Evolutionary conservation across 2,329 filamentous ascomycete species (phyloP), one percentile per base, ranked within the genome.

Genomic region (Trichoderma sp.): DNA sequence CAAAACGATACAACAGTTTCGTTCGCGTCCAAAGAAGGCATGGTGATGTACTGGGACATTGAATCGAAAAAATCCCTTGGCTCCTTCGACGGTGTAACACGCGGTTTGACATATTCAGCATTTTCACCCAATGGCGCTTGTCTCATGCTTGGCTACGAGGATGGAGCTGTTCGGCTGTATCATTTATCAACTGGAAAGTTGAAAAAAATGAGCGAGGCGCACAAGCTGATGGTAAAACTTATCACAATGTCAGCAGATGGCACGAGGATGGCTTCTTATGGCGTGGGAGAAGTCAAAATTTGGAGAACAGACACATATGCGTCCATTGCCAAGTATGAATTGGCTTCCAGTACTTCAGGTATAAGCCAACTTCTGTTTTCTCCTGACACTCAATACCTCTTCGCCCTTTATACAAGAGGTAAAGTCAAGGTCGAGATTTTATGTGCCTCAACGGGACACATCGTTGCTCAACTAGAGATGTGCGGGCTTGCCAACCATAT

Each of bases 401-500:
- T 40, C 2, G 2, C 27, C 31, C 37, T 60, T 2, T 55, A 59
- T 37, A 29, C 40, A 24, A 4, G 14, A 0, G 31, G 31, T 13
- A 33, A 35, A 29, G 13, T 31, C 24, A 64, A 47, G 10, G 5
- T 64, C 8, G 27, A 14, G 8, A 16, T 69, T 19, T 24, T 58
- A 3, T 19, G 16, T 2, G 31, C 43, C 14, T n/a, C 24, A 14
- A 67, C 68, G 2, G 62, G 62, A n/a, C 0, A 67, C 3, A 52
- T 43, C 14, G 24, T 70, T 19, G 33, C 19, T 8, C 10, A 33
- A 21, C 14, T 56, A 14, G 37, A 35, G 4, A 47, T 67, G 27
- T 64, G 68, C 4, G 37, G 63, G 8, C 62, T 70, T 14, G 49
- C 63, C 5, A 64, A 59, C 19, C 33, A 43, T 27, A 4, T 70